Percentiles rank a stretch among this genome's conserved stretches.
These are phyloP conservation scores for Geotrichum armillariae DNA, from an alignment of 1,139 yeast species.

Conservation along the genomic window DNA sequence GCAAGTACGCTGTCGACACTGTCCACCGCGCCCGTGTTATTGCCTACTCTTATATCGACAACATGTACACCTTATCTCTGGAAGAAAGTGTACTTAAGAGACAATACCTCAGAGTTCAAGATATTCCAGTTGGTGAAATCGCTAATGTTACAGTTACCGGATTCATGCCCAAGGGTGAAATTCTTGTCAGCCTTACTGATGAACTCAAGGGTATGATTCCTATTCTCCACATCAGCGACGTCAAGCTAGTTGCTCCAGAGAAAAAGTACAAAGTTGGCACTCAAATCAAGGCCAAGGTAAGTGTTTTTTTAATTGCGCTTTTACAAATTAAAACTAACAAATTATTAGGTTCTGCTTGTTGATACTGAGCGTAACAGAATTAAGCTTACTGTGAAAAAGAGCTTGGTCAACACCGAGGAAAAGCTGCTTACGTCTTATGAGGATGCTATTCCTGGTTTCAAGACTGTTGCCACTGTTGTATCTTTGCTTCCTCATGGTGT, in stretches of 20 bases:
- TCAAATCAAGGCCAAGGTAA: slow-evolving; percentile 70
- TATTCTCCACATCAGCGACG: slow-evolving; percentile 76
- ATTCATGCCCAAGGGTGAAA: slow-evolving; percentile 70
- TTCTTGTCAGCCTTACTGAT: slow-evolving; percentile 63
- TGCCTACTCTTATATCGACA: slow-evolving; percentile 68
- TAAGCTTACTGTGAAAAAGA: slow-evolving; percentile 74
- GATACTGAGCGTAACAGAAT: slow-evolving; percentile 48
- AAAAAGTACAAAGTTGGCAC: slow-evolving; percentile 84
- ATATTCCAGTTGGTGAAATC: slow-evolving; percentile 73
- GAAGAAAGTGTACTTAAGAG: slow-evolving; percentile 64
- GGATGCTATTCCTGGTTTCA: slow-evolving; percentile 57
- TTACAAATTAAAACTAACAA: slow-evolving; percentile 7
- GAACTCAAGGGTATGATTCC: slow-evolving; percentile 77
- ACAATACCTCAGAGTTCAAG: slow-evolving; percentile 63
- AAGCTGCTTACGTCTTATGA: slow-evolving; percentile 56
- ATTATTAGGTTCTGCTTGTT: slow-evolving; percentile 39
- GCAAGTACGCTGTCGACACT: slow-evolving; percentile 57
- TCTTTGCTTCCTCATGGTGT: slow-evolving; percentile 67
- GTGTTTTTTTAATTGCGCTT: slow-evolving; percentile 21
- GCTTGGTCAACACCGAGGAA: slow-evolving; percentile 69
- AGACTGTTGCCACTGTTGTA: slow-evolving; percentile 74
- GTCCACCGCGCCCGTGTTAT: slow-evolving; percentile 75
- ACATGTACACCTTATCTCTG: slow-evolving; percentile 63
- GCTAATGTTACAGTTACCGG: slow-evolving; percentile 49
- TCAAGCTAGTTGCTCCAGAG: slow-evolving; percentile 84